Percentiles rank a stretch among this genome's conserved stretches.
Evolutionary conservation across 202 grass and related monocot genomes (phyloP).

Genomic region (Bolboschoenoplectus hybrid): DNA sequence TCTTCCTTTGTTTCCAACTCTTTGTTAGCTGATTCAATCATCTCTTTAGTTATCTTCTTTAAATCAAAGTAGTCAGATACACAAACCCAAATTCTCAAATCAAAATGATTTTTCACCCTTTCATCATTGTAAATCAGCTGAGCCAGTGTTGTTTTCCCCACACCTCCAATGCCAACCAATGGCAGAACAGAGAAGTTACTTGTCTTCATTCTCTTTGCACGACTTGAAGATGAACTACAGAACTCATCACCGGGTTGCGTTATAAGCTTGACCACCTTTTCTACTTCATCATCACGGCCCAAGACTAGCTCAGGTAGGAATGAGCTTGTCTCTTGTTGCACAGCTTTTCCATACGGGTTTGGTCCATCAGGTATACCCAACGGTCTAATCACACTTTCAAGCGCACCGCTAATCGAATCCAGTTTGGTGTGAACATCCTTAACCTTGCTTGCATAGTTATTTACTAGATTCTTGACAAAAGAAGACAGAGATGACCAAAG

Average conservation of each 20-base stretch:
- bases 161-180: conserved; percentile 49
- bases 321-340: conserved; percentile 37
- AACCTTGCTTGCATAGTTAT: conserved; percentile 9
- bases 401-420: conserved; percentile 13
- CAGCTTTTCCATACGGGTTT: background rate
- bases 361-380: conserved; percentile 25
- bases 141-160: conserved; percentile 57
- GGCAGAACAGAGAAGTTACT: conserved; percentile 39
- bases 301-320: conserved; percentile 22
- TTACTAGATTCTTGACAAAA: conserved; percentile 24
- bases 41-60: too few relatives aligned
- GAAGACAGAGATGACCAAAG: background rate
- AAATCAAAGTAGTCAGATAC: too few relatives aligned
- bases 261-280: conserved; percentile 35
- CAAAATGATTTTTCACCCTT: conserved; percentile 40
- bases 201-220: conserved; percentile 27
- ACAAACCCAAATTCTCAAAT: conserved; percentile 51
- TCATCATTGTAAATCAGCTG: conserved; percentile 45
- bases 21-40: conserved; percentile 12
- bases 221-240: background rate
- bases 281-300: conserved; percentile 35
- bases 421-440: conserved; percentile 27
- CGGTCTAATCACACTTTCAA: conserved; percentile 20
- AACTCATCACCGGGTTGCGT: background rate
- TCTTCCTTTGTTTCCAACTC: background rate